Evolutionary conservation across 495 filamentous ascomycete genomes (phyloP), one percentile per base, ranked within the genome.

Genomic region (Aspergillus cristatus): DNA sequence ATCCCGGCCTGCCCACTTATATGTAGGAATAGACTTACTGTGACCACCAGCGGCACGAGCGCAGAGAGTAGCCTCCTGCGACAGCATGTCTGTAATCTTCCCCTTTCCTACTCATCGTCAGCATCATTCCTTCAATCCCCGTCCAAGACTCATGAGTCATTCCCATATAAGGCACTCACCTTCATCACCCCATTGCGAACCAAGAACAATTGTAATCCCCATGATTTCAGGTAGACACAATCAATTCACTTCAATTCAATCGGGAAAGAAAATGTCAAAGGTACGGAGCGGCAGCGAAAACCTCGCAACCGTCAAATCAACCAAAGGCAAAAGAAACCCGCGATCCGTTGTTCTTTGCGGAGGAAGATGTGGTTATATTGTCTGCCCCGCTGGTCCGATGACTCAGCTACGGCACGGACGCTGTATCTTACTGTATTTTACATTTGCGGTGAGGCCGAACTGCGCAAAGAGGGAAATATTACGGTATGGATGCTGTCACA

Each of bases 181-280:
- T 67, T 85, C 82, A 65, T 84, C 81, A 47, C 81, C 81, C 62
- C 67, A 81, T 62, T 81, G 78, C 51, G 62, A 65, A 41, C 78
- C 78, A 45, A 82, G 57, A 45, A 78, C 72, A 44, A 81, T 70
- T 33, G 76, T 74, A 39, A 76, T 35, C 43, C 38, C 71, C 72
- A 76, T 78, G 37, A 41, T n/a, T n/a, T 57, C 11, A 24, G 20
- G 8, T 8, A 24, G 8, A 8, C 20, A 24, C 20, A 24, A 8
- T 24, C 20, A 24, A 4, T 4, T 8, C 8, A 4, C 8, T 8
- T 24, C 20, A 24, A 24, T 8, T 4, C 20, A 8, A 24, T 24
- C 20, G 4, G 8, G 20, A 4, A 24, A 24, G 4, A 24, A 24
- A 8, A 8, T 4, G 20, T 24, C 20, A 24, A 24, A 4, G 4